phyloP scores from a whole-genome alignment of 192 early-diverging fungal genomes.

The Phlyctochytrium arcticum region DNA sequence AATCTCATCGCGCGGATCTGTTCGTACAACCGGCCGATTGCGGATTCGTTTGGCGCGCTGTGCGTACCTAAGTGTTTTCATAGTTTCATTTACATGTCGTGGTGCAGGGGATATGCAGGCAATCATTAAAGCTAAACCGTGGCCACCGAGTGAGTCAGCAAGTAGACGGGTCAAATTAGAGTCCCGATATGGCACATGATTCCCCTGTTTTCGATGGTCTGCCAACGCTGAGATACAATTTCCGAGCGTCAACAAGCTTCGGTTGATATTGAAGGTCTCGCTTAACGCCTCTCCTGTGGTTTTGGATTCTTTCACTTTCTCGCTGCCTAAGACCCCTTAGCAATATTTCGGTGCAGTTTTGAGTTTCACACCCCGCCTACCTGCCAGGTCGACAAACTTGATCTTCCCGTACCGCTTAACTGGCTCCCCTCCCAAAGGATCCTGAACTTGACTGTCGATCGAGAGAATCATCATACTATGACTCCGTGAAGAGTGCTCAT shows the following conservation, averaged over 20 bases:
- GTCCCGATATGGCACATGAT: slow-evolving; percentile 60
- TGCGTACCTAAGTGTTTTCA: slow-evolving; percentile 60
- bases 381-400: slow-evolving; percentile 58
- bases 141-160: slow-evolving; percentile 51
- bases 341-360: background rate
- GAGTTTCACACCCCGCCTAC: background rate
- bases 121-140: slow-evolving; percentile 56
- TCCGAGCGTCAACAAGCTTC: slow-evolving; percentile 51
- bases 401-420: slow-evolving; percentile 43
- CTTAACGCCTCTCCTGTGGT: slow-evolving; percentile 44
- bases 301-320: slow-evolving; percentile 50
- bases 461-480: slow-evolving; percentile 54
- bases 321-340: slow-evolving; percentile 39
- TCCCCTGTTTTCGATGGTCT: slow-evolving; percentile 33
- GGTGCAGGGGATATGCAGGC: slow-evolving; percentile 43
- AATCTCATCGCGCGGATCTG: slow-evolving; percentile 37
- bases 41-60: slow-evolving; percentile 38
- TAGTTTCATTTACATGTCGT: slow-evolving; percentile 34
- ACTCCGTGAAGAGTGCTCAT: slow-evolving; percentile 50
- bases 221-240: slow-evolving; percentile 51
- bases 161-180: slow-evolving; percentile 57
- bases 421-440: slow-evolving; percentile 5
- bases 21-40: slow-evolving; percentile 38
- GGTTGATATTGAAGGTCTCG: slow-evolving; percentile 55
- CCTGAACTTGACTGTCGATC: slow-evolving; percentile 31